Evolutionary conservation across 1,139 yeast genomes (phyloP), one percentile per base, ranked within the genome.

Genomic region (Pichia sp.): DNA sequence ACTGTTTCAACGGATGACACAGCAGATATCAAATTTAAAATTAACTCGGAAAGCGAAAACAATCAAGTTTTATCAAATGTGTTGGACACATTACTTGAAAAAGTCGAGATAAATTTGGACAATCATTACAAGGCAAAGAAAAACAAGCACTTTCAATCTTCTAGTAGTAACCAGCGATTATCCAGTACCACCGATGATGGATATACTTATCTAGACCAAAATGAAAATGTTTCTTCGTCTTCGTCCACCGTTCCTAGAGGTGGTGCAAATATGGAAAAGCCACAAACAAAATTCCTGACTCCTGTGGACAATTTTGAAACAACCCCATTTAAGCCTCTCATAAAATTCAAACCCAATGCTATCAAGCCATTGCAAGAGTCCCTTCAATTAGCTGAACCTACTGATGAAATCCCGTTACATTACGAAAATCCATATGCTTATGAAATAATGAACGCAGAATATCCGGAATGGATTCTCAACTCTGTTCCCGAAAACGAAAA

Each of bases 391-490:
- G 69, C 68, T 64, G 72, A 63, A 61, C 74, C 72, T 29, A 78
- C 69, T 54, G 76, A 60, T 3, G 70, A 72, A 13, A 73, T 73
- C 36, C 87, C 89, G 3, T 75, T 81, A 4, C 87, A 83, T 67
- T 87, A 82, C 66, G 77, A 78, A 8, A 96, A 95, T 54, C 99
- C 99, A 0, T 95, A 95, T 64, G 81, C 76, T 55, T 70, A 73
- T 49, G 99, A 95, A 70, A 93, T 95, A 45, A 78, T 78, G 62
- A 71, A 76, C 42, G 87, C 83, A 57, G 82, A 82, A 49, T 92
- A 89, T 67, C 95, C 96, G 2, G 79, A 76, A 1, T 63, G 76
- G 49, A 76, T 87, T 1, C 70, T 84, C 48, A 62, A 72, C 15
- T 70, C 68, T 16, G 51, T 53, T 5, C 55, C 58, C 10, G 58